Evolutionary conservation across 2,329 filamentous ascomycete genomes (phyloP).

Genomic region (Paramyrothecium sp.): DNA sequence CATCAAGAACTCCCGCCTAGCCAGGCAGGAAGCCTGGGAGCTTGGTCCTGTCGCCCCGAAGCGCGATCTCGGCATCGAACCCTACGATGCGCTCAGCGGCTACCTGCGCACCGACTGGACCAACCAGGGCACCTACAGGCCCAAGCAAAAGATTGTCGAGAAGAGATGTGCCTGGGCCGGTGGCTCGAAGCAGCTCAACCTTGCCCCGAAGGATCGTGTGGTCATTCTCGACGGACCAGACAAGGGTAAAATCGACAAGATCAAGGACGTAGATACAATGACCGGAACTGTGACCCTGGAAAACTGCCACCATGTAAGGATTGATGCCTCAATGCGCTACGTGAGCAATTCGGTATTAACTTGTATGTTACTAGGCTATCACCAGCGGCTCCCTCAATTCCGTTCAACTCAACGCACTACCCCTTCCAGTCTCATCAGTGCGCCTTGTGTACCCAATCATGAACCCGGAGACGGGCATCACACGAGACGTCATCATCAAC

Average conservation of each 20-base stretch:
- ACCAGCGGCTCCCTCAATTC: background rate
- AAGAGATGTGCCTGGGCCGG: constrained; percentile 56
- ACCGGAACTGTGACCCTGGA: constrained; percentile 61
- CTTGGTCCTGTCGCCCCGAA: constrained; percentile 77
- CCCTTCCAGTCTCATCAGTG: constrained; percentile 68
- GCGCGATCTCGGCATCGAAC: constrained; percentile 64
- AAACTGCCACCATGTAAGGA: constrained; percentile 62
- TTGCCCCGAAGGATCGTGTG: constrained; percentile 73
- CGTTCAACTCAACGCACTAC: constrained; percentile 23
- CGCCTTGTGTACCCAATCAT: constrained; percentile 78
- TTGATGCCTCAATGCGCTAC: background rate
- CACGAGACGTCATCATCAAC: constrained; percentile 75
- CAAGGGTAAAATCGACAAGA: constrained; percentile 79
- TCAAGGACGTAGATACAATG: constrained; percentile 54
- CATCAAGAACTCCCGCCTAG: constrained; percentile 40
- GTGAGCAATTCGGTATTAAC: background rate
- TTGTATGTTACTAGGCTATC: constrained; percentile 21
- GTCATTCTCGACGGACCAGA: constrained; percentile 76
- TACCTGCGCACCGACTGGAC: constrained; percentile 34
- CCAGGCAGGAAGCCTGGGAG: constrained; percentile 73
- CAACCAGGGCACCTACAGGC: constrained; percentile 23
- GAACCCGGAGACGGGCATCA: constrained; percentile 61
- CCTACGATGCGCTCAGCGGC: constrained; percentile 55
- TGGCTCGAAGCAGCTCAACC: constrained; percentile 54
- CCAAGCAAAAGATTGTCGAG: constrained; percentile 32